Evolutionary conservation across 1,139 yeast genomes (phyloP).

Genomic region (Taphrina betulina): DNA sequence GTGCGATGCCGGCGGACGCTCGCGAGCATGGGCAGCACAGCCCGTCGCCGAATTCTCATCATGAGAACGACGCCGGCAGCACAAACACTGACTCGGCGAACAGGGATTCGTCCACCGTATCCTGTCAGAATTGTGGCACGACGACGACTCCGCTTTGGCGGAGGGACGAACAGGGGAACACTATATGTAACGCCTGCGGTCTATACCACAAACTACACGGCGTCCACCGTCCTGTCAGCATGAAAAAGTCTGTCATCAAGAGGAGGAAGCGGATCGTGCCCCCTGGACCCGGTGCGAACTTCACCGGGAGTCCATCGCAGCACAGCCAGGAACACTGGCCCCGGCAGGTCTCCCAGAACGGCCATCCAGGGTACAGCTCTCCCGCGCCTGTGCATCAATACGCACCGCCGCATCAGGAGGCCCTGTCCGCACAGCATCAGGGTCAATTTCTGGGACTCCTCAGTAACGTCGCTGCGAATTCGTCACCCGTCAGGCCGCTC

Average conservation of each 20-base stretch:
- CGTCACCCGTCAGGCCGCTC: conserved; percentile 13
- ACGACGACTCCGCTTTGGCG: conserved; percentile 89
- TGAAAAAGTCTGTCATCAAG: conserved; percentile 72
- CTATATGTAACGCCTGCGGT: conserved; percentile 82
- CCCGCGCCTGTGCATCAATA: not conserved
- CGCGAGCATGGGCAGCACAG: conserved; percentile 1
- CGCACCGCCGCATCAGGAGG: not conserved
- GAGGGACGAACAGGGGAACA: conserved; percentile 73
- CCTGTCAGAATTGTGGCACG: conserved; percentile 62
- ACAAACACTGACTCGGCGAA: not conserved
- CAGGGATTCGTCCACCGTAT: conserved; percentile 14
- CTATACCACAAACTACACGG: conserved; percentile 76
- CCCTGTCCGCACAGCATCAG: conserved; percentile 5
- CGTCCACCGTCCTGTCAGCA: conserved; percentile 69
- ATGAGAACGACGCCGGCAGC: not conserved
- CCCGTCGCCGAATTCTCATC: conserved; percentile 21
- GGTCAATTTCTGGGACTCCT: conserved; percentile 21
- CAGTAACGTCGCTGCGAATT: conserved; percentile 19
- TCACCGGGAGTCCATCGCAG: conserved; percentile 5
- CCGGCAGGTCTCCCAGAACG: conserved; percentile 5
- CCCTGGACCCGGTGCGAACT: conserved; percentile 17
- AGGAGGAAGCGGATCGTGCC: conserved; percentile 49
- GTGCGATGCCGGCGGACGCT: not conserved
- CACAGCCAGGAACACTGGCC: conserved; percentile 15
- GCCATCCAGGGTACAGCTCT: conserved; percentile 10